Base-by-base conservation (phyloP, 2,329 filamentous ascomycete genomes). In the Clonostachys byssicola region DNA sequence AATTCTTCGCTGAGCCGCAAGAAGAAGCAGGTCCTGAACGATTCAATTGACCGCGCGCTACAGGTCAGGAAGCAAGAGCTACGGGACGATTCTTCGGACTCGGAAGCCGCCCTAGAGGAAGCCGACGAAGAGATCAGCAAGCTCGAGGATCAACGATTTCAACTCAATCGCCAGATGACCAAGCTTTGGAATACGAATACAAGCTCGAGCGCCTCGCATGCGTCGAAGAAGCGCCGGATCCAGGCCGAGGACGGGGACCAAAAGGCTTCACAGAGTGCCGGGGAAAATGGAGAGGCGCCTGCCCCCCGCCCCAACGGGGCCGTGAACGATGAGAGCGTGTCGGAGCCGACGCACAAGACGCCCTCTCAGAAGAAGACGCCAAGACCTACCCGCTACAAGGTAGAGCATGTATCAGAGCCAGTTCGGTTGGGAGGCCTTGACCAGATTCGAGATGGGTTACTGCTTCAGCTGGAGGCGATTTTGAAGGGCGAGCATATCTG, bases 1-100 rank as follows among this genome's bases (percentile, higher is more conserved):
- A 96, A 96, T 63, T 95, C 91, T 0, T 91, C 87, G 55, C 68
- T 97, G 18, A 89, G 88, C 52, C 77, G 94, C 18, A 83, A 88
- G 54, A 90, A 89, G 38, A 95, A 94, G 65, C 85, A 84, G 51
- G 74, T 86, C 1, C 70, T 97, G 2, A 89, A 96, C 63, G 88
- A 94, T 52, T 86, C 88, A 35, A 89, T 97, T 52, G 90, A 95
- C 51, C 77, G 89, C 8, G 89, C 92, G 0, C 70, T 96, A 14
- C 80, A 85, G 8, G 81, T 90, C 16, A 73, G 92, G 6, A 86
- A 84, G 53, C 81, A 89, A 54, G 78, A 84, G 50, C 64, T 73
- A 13, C 77, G 73, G 42, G 77, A 79, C 20, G 79, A 77, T 5
- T 71, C 74, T 33, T 75, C 74, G 44, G 77, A 80, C 34, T 71